phyloP scores from a whole-genome alignment of 2,329 filamentous ascomycete species.

The Myriosclerotinia curreyana region DNA sequence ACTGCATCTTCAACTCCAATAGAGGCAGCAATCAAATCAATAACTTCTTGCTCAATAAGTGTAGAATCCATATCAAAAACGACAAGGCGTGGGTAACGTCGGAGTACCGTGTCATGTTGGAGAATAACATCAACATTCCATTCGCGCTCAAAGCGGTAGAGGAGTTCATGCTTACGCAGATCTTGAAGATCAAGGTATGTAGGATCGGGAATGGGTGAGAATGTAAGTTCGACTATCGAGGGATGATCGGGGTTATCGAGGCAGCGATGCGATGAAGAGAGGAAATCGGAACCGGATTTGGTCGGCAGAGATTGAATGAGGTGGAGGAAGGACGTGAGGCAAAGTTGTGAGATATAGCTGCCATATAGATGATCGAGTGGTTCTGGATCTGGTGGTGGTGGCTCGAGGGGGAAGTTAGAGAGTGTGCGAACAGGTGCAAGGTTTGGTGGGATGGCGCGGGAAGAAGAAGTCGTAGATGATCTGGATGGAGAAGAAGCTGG shows the following conservation, averaged over 20 bases:
- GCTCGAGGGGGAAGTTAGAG: conserved; percentile 59
- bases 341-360: conserved; percentile 62
- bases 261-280: conserved; percentile 61
- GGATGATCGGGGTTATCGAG: conserved; percentile 60
- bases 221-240: conserved; percentile 62
- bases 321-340: conserved; percentile 61
- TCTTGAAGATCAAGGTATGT: conserved; percentile 66
- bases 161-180: conserved; percentile 73
- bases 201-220: conserved; percentile 58
- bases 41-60: conserved; percentile 94
- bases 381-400: conserved; percentile 52
- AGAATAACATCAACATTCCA: conserved; percentile 86
- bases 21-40: conserved; percentile 86
- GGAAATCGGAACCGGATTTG: conserved; percentile 48
- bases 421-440: conserved; percentile 58
- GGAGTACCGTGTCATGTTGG: conserved; percentile 69
- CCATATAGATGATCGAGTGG: conserved; percentile 64
- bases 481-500: conserved; percentile 28
- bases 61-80: conserved; percentile 99
- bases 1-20: conserved; percentile 81
- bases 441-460: conserved; percentile 37
- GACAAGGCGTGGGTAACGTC: conserved; percentile 78
- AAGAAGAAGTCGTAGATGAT: conserved; percentile 18
- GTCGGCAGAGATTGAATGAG: conserved; percentile 62
- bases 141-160: conserved; percentile 81